Evolutionary conservation across 495 filamentous ascomycete genomes (phyloP), one percentile per base, ranked within the genome.

Genomic region (Daldinia decipiens): DNA sequence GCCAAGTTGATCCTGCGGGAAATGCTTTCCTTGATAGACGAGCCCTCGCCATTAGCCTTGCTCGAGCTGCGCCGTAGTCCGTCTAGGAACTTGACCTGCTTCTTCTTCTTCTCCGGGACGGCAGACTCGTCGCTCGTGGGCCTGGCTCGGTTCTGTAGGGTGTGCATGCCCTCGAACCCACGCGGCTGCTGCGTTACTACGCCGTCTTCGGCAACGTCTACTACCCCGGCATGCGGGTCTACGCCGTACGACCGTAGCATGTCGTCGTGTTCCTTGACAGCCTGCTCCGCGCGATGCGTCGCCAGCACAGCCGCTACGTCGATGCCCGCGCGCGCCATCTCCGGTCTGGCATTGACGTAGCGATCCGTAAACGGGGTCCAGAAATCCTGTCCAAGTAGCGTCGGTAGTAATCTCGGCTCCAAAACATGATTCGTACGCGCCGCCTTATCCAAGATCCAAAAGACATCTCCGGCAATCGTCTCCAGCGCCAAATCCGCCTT

Each of bases 271-370:
- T 77, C 75, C 0, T 56, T 4, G 0, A 76, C 4, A 9, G 24
- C 36, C 6, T 38, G 11, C 24, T 50, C 52, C 1, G 19, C 62
- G 5, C 54, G 29, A 6, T 74, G 75, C 0, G n/a, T 45, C 2
- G 65, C 68, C 3, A 72, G 60, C 43, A 76, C 68, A 0, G 40
- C 62, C 5, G 43, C 47, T 8, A 77, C 67, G 26, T 77, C 73
- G 59, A 77, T 74, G 15, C 75, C 75, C 2, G 75, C 75, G 0
- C 38, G 39, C 38, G 68, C 56, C 59, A 77, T 65, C 62, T 70
- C 75, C 27, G 59, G 1, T 12, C 67, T 38, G 19, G 76, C 76
- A 0, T 34, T 12, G 0, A 13, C 31, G 17, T 75, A 26, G 2
- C 53, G 29, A 12, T 21, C 13, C 24, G 66, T 71, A 19, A 78